phyloP scores from a whole-genome alignment of 2,329 filamentous ascomycete genomes.

The Diaporthe capsici region DNA sequence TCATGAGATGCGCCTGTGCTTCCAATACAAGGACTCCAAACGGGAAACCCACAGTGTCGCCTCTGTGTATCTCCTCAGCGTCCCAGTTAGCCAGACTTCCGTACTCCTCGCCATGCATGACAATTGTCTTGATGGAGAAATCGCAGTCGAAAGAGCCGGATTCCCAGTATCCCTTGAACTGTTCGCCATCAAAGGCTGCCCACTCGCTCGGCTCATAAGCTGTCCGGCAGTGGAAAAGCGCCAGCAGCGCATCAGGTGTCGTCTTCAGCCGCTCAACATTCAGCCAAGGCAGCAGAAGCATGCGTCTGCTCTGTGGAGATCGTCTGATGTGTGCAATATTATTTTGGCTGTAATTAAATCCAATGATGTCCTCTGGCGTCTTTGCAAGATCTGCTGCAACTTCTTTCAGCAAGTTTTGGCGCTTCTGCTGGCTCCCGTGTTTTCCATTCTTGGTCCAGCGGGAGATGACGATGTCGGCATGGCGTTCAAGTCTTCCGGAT shows the following conservation, averaged over 20 bases:
- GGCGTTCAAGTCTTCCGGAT: neutral
- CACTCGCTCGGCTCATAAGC: neutral
- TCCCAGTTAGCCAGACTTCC: slow-evolving; percentile 4
- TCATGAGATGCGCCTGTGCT: slow-evolving; percentile 6
- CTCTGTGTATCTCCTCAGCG: neutral
- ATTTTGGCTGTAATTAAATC: neutral
- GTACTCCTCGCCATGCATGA: slow-evolving; percentile 4
- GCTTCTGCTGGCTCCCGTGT: slow-evolving; percentile 12
- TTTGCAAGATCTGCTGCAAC: slow-evolving; percentile 2
- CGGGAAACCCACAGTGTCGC: neutral
- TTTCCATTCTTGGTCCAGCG: slow-evolving; percentile 7
- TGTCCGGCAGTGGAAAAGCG: slow-evolving; percentile 15
- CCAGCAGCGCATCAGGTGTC: slow-evolving; percentile 3
- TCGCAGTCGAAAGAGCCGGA: neutral
- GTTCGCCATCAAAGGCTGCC: neutral
- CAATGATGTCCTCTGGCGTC: neutral
- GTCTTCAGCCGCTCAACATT: slow-evolving; percentile 7
- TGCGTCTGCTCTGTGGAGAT: neutral
- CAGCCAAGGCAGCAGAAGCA: slow-evolving; percentile 17
- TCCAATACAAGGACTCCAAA: neutral
- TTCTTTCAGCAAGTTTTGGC: neutral
- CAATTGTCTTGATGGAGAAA: neutral
- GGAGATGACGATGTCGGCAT: neutral
- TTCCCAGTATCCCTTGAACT: neutral
- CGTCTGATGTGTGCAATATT: neutral